Conservation (phyloP, 176 grass and related monocot species). For the Juncus effusus region DNA sequence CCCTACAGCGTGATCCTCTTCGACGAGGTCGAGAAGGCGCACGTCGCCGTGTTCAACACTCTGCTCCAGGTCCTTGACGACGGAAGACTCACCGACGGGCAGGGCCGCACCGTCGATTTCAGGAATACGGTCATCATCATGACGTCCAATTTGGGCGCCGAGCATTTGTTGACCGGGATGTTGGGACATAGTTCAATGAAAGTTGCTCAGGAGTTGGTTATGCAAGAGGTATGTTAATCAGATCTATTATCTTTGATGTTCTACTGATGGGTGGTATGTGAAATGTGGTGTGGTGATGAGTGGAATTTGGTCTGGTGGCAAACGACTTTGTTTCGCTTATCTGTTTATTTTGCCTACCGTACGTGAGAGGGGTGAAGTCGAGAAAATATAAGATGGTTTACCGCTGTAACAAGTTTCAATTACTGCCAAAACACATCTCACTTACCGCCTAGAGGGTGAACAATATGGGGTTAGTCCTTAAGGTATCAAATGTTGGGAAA, state of each 20-base stretch:
- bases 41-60: slow-evolving; percentile 85
- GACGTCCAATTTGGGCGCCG: slow-evolving; percentile 96
- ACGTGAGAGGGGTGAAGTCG: background rate
- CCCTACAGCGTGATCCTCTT: slow-evolving; percentile 96
- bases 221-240: slow-evolving; percentile 53
- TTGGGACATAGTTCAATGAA: slow-evolving; percentile 71
- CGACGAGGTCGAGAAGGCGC: slow-evolving; percentile 95
- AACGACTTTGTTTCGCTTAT: background rate
- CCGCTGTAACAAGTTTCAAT: too few species aligned
- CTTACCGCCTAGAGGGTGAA: too few species aligned
- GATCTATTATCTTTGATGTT: background rate
- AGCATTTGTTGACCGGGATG: slow-evolving; percentile 91
- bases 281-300: background rate
- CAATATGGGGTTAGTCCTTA: too few species aligned
- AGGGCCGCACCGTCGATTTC: slow-evolving; percentile 89
- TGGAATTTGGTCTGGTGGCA: background rate
- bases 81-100: slow-evolving; percentile 79
- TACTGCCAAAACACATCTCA: too few species aligned
- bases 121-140: slow-evolving; percentile 94
- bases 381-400: too few species aligned
- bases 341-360: background rate
- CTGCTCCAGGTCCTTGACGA: slow-evolving; percentile 96
- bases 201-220: slow-evolving; percentile 57
- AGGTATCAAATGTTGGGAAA: background rate
- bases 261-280: background rate